Base-by-base conservation (phyloP, 2,329 filamentous ascomycete genomes). In the Phialocephala subalpina region DNA sequence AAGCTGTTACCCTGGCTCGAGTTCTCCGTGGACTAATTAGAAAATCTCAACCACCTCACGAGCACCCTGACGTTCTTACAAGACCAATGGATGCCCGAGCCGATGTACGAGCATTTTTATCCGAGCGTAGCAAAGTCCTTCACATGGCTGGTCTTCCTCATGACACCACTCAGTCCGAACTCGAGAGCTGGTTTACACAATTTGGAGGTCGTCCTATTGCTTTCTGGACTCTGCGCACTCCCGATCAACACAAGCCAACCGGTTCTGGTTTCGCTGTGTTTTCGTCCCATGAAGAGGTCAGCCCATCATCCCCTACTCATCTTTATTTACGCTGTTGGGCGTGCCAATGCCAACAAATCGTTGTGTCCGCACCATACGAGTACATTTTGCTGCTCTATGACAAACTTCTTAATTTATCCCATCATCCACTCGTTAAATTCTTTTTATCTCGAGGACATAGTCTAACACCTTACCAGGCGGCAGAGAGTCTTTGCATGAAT, bases 161-260 rank as follows among this genome's bases (percentile, higher is more conserved):
- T 78, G 96, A 99, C 75, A 99, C 96, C 40, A 99, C 96, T 1
- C 96, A 99, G 82, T 98, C 95, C 3, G 96, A 99, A 82, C 87
- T 99, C 27, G 96, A 99, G 83, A 97, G 94, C 82, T 99, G 96
- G 96, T 99, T 98, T 78, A 99, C 96, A 35, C 96, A 99, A 80
- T 99, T 97, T 77, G 96, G 96, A 70, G 96, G 96, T 58, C 92
- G 96, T 52, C 96, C 96, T 35, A 99, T 99, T 81, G 96, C 96
- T 22, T 99, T 99, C 82, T 99, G 96, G 96, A 99, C 96, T 20
- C 86, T 99, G 59, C 92, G 95, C 69, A 99, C 96, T 16, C 96
- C 96, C 2, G 96, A 99, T 80, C 96, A 98, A 82, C 96, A 98
- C 82, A 99, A 99, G 85, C 96, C 96, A n/a, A 99, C 96, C 11